A percentile compares a stretch with the other conserved stretches of the same genome.
Evolutionary conservation across 805 yeast species (phyloP).

Genomic region (Hanseniaspora valbyensis): DNA sequence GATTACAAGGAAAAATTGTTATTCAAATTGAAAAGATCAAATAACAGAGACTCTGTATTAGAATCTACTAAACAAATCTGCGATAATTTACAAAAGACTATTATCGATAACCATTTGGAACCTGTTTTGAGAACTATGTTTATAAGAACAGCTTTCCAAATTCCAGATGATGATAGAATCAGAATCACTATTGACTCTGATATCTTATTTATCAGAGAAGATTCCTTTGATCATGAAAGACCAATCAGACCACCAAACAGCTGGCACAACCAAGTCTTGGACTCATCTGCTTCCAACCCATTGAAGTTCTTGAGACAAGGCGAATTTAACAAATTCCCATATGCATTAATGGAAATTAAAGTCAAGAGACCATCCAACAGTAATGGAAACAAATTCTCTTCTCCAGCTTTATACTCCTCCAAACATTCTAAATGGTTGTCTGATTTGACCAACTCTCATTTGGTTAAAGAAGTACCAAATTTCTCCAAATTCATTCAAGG

Average conservation of each 20-base stretch:
- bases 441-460: constrained; percentile 69
- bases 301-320: constrained; percentile 69
- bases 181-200: constrained; percentile 87
- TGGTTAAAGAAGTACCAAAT: constrained; percentile 88
- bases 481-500: constrained; percentile 92
- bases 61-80: constrained; percentile 46
- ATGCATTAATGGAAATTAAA: constrained; percentile 79
- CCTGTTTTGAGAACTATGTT: constrained; percentile 81
- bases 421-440: constrained; percentile 66
- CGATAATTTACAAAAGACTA: constrained; percentile 49
- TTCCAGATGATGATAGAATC: constrained; percentile 91
- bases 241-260: constrained; percentile 80
- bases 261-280: constrained; percentile 92
- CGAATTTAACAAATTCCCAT: constrained; percentile 74
- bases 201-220: constrained; percentile 79
- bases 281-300: constrained; percentile 60
- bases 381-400: constrained; percentile 29
- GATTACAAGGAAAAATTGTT: constrained; percentile 41
- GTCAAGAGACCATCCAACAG: constrained; percentile 35
- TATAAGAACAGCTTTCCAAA: constrained; percentile 91
- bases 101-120: constrained; percentile 54
- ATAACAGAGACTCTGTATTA: constrained; percentile 42
- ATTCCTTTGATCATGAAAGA: constrained; percentile 66
- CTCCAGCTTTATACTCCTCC: constrained; percentile 23
- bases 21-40: constrained; percentile 52